Conservation (phyloP, 352 stramenopile species). For the Globisporangium parvum region DNA sequence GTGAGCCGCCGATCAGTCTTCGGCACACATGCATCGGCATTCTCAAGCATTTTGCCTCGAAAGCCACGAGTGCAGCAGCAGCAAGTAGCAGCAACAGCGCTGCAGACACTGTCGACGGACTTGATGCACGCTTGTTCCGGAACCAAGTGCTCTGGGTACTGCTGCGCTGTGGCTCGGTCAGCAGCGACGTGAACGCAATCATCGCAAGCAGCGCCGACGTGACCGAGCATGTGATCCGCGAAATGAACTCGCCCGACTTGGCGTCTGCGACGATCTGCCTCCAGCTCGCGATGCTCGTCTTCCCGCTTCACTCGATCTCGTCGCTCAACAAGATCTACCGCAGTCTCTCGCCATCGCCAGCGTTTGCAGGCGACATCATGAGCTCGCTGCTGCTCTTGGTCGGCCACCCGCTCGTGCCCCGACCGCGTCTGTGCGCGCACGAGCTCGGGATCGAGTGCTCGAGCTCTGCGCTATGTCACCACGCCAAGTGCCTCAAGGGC, state of each 20-base stretch:
- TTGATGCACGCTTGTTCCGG: conserved; percentile 55
- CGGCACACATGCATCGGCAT: conserved; percentile 63
- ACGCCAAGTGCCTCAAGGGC: conserved; percentile 62
- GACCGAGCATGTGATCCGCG: conserved; percentile 50
- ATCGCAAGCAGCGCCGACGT: conserved; percentile 54
- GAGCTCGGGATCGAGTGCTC: conserved; percentile 73
- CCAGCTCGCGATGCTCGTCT: conserved; percentile 79
- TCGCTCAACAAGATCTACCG: conserved; percentile 62
- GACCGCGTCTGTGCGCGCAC: conserved; percentile 70
- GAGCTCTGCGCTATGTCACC: conserved; percentile 57
- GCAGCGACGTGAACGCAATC: conserved; percentile 52
- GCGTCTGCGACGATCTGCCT: conserved; percentile 71
- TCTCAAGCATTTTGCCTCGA: conserved; percentile 48
- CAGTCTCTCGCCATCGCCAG: conserved; percentile 21
- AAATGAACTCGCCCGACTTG: conserved; percentile 56
- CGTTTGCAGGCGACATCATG: conserved; percentile 31
- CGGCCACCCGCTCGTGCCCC: conserved; percentile 50
- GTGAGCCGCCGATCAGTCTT: conserved; percentile 27
- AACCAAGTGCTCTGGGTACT: conserved; percentile 81
- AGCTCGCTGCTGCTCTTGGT: conserved; percentile 62
- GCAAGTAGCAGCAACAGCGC: not conserved
- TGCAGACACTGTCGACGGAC: conserved; percentile 6
- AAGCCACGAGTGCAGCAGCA: conserved; percentile 1
- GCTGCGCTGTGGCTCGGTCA: conserved; percentile 57
- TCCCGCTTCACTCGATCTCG: conserved; percentile 73